A percentile compares a stretch with the other conserved stretches of the same genome.
These are phyloP conservation scores for Spencermartinsiella ligniputridi DNA, from an alignment of 1,139 yeast genomes.

Conservation along the genomic window DNA sequence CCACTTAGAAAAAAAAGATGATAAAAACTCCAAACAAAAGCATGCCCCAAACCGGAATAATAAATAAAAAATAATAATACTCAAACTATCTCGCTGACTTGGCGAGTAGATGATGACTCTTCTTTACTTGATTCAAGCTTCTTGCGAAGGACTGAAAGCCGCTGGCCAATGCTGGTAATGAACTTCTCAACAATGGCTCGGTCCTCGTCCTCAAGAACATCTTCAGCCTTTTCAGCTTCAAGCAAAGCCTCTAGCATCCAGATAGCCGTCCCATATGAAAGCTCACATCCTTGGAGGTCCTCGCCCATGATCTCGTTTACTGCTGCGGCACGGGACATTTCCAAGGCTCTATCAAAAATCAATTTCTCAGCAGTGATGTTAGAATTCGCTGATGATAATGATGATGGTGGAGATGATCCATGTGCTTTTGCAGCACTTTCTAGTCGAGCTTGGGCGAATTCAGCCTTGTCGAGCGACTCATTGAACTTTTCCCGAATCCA, in stretches of 20 bases:
- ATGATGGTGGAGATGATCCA: background rate
- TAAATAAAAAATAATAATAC: background rate
- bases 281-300: slow-evolving; percentile 74
- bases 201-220: slow-evolving; percentile 63
- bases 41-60: background rate
- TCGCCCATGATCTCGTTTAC: slow-evolving; percentile 76
- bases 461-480: slow-evolving; percentile 85
- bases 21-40: slow-evolving; percentile 2
- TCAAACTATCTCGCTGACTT: background rate
- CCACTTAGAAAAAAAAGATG: background rate
- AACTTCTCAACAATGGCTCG: slow-evolving; percentile 67
- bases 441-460: slow-evolving; percentile 51
- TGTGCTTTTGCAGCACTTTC: slow-evolving; percentile 7
- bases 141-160: slow-evolving; percentile 27
- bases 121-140: slow-evolving; percentile 18
- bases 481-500: slow-evolving; percentile 90
- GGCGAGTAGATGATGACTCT: slow-evolving; percentile 2
- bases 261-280: slow-evolving; percentile 83
- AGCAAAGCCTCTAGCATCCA: slow-evolving; percentile 93
- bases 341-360: slow-evolving; percentile 88
- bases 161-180: slow-evolving; percentile 30
- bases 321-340: slow-evolving; percentile 88
- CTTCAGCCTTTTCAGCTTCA: slow-evolving; percentile 37
- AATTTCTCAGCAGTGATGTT: slow-evolving; percentile 69
- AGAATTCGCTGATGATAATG: background rate